phyloP scores from a whole-genome alignment of 495 filamentous ascomycete genomes.

The Trichoderma asperelloides region DNA sequence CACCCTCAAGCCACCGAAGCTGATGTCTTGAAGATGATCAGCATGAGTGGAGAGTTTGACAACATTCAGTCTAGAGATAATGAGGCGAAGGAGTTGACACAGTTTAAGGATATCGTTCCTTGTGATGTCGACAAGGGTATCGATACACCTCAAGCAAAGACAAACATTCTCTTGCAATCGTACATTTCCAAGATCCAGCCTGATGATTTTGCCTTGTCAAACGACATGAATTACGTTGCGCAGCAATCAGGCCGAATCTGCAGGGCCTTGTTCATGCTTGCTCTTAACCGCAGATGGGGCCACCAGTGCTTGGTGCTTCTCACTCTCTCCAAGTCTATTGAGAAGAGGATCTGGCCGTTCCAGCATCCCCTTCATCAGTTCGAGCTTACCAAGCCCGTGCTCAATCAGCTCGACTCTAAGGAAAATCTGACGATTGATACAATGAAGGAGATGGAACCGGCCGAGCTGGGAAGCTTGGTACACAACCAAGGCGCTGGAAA shows the following conservation, averaged over 20 bases:
- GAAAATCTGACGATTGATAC: constrained; percentile 66
- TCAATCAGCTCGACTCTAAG: constrained; percentile 74
- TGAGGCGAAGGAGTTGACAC: constrained; percentile 67
- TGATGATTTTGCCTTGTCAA: constrained; percentile 87
- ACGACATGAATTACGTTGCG: constrained; percentile 87
- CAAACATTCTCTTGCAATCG: constrained; percentile 88
- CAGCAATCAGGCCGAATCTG: constrained; percentile 94
- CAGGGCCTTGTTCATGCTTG: constrained; percentile 93
- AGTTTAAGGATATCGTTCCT: constrained; percentile 47
- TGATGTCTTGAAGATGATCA: constrained; percentile 89
- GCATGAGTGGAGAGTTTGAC: constrained; percentile 92
- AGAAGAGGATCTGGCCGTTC: constrained; percentile 88
- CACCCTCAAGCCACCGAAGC: constrained; percentile 68
- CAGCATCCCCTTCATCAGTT: constrained; percentile 96
- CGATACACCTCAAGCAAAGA: constrained; percentile 78
- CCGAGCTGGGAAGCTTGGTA: constrained; percentile 86
- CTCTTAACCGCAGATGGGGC: constrained; percentile 87
- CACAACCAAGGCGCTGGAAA: constrained; percentile 82
- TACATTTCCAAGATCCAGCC: constrained; percentile 85
- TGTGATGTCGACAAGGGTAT: constrained; percentile 68
- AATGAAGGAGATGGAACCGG: constrained; percentile 81
- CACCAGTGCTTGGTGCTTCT: constrained; percentile 85
- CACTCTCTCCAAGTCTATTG: constrained; percentile 89
- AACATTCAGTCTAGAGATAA: constrained; percentile 88
- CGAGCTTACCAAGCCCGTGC: constrained; percentile 72